Base-by-base conservation (phyloP, 495 filamentous ascomycete species). In the Aspergillus ellipticus region DNA sequence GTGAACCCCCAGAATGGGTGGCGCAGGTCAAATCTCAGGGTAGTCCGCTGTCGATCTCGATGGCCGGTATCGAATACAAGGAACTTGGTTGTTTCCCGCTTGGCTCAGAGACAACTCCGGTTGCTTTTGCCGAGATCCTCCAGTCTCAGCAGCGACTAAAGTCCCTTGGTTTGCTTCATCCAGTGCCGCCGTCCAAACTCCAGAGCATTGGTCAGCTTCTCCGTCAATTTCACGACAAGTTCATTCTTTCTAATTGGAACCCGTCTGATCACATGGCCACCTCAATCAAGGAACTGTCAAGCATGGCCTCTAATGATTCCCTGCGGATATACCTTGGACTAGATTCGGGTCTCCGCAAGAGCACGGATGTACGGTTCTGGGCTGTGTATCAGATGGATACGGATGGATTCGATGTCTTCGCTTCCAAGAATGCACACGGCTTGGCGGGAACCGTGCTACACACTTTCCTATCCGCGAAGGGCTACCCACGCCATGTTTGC, bases 11-110 rank as follows among this genome's bases (percentile, higher is more conserved):
- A 16, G 71, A 76, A 37, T 78, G 73, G 73, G 65, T 71, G 6
- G 60, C 67, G 2, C 66, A 71, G 17, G 53, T 68, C 15, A 72
- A 67, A 42, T 70, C 73, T 0, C 64, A 70, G 28, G 72, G 65
- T 2, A 77, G 76, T 51, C 76, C 80, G 15, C 62, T 84, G 3
- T 83, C 79, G 1, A 65, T 76, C 11, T 83, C 81, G 0, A 70
- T 75, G 53, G 56, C 62, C 6, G 79, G 78, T 0, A 57, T 66
- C 17, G 66, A 74, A 16, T 82, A 78, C 59, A 72, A 67, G 15
- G 54, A 68, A 11, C 67, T 82, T n/a, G 82, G 82, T 10, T 83
- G 81, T 53, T 82, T 84, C 53, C 80, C 80, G 8, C 63, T 85
- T n/a, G 81, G 81, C 0, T 70, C 79, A 4, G 70, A 81, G 26